phyloP scores from a whole-genome alignment of 2,329 filamentous ascomycete species.

The Aspergillus latus region DNA sequence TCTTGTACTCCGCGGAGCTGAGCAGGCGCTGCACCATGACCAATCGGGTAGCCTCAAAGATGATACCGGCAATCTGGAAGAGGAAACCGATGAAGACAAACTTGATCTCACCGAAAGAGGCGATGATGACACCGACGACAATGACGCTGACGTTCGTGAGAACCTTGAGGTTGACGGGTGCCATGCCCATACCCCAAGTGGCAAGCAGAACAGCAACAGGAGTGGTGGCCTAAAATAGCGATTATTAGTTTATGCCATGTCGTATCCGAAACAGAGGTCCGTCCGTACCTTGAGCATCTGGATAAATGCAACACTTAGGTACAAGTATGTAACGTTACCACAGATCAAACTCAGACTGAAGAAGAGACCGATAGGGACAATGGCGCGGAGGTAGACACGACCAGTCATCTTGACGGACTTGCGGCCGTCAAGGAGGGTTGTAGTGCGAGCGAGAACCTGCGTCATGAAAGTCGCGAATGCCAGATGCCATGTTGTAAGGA shows the following conservation, averaged over 20 bases:
- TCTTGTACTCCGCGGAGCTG: constrained; percentile 74
- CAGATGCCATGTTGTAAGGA: constrained; percentile 95
- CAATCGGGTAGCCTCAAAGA: constrained; percentile 77
- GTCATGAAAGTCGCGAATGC: constrained; percentile 92
- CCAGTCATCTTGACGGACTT: constrained; percentile 98
- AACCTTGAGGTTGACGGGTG: constrained; percentile 78
- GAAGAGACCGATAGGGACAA: constrained; percentile 91
- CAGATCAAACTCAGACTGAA: constrained; percentile 96
- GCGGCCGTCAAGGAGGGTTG: constrained; percentile 83
- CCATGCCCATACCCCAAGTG: constrained; percentile 83
- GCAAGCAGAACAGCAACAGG: constrained; percentile 89
- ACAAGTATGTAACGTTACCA: constrained; percentile 91
- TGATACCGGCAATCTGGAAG: constrained; percentile 71
- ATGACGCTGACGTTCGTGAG: constrained; percentile 94
- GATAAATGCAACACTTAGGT: constrained; percentile 92
- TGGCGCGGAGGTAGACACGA: constrained; percentile 85
- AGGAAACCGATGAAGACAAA: constrained; percentile 68
- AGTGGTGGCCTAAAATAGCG: constrained; percentile 71
- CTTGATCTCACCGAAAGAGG: constrained; percentile 91
- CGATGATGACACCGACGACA: constrained; percentile 90
- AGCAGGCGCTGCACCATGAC: constrained; percentile 85
- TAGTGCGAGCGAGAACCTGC: constrained; percentile 87
- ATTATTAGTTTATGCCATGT: constrained; percentile 11
- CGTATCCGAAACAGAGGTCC: constrained; percentile 23
- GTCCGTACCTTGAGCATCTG: constrained; percentile 88